Conservation (phyloP, 2,329 filamentous ascomycete species). For the Neonectria sp. region DNA sequence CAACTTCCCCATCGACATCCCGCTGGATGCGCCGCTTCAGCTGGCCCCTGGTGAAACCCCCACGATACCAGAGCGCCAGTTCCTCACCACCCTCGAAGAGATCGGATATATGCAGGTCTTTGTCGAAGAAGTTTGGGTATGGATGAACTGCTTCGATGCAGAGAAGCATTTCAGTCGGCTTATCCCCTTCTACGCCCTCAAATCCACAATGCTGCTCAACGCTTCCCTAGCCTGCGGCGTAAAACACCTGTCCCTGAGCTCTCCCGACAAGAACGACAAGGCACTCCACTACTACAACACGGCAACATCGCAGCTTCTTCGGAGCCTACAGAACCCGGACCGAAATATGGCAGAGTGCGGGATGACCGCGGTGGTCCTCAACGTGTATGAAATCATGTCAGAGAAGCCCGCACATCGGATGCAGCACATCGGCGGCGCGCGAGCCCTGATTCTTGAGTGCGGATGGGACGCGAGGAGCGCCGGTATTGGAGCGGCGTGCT, state of each 20-base stretch:
- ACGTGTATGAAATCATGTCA: constrained; percentile 95
- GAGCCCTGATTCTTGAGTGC: constrained; percentile 90
- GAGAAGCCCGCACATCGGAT: constrained; percentile 84
- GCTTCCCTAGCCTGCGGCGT: constrained; percentile 92
- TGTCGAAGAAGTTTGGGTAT: constrained; percentile 88
- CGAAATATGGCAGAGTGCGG: constrained; percentile 88
- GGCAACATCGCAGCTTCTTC: constrained; percentile 83
- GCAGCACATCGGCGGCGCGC: constrained; percentile 89
- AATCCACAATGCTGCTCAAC: constrained; percentile 90
- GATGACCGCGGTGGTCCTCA: constrained; percentile 88
- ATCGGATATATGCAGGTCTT: constrained; percentile 93
- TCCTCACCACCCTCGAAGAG: constrained; percentile 82
- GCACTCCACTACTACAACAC: constrained; percentile 88
- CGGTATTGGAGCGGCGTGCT: constrained; percentile 89
- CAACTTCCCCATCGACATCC: constrained; percentile 54
- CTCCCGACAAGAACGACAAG: constrained; percentile 82
- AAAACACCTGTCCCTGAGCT: constrained; percentile 82
- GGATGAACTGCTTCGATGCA: constrained; percentile 94
- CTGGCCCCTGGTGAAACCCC: constrained; percentile 7
- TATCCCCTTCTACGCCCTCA: constrained; percentile 86
- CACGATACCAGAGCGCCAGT: constrained; percentile 63
- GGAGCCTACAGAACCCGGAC: constrained; percentile 85
- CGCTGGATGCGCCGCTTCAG: constrained; percentile 21
- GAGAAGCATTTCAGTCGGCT: constrained; percentile 89
- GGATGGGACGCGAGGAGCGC: constrained; percentile 86